Evolutionary conservation across 306 rosid genomes (phyloP).

Genomic region (Quercus cerris): DNA sequence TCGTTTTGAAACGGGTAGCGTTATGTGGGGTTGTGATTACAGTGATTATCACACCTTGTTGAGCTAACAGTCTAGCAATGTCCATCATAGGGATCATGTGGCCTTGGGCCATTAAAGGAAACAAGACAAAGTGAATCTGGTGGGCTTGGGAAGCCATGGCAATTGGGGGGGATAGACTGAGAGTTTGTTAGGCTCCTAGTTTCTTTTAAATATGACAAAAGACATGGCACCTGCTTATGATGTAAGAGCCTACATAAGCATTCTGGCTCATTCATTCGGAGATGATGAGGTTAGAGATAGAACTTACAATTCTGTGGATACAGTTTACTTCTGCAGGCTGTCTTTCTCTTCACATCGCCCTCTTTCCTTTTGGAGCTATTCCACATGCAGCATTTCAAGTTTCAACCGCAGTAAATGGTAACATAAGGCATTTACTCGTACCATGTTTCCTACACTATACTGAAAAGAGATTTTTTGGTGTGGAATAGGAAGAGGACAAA

Average conservation of each 20-base stretch:
- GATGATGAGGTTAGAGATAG: background rate
- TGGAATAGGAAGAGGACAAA: no score
- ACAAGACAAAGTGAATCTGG: conserved; percentile 24
- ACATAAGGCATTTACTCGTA: no score
- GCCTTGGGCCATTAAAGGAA: conserved; percentile 41
- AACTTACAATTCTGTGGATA: background rate
- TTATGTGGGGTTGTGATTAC: conserved; percentile 33
- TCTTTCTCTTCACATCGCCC: background rate
- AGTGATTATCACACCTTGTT: conserved; percentile 18
- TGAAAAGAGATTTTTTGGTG: no score
- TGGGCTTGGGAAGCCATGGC: background rate
- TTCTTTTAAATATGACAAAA: background rate
- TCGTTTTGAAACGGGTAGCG: conserved; percentile 21
- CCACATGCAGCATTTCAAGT: no score
- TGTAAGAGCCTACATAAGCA: conserved; percentile 35
- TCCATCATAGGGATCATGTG: conserved; percentile 48
- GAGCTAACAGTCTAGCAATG: conserved; percentile 28
- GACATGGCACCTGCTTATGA: background rate
- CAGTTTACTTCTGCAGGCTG: background rate
- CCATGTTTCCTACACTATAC: no score
- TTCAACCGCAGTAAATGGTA: no score
- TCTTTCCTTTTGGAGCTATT: background rate
- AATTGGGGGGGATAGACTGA: background rate
- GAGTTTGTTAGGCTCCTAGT: background rate
- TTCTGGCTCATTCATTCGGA: conserved; percentile 1